Base-by-base conservation (phyloP, 108 stramenopile genomes). In the Nitzschia palea region DNA sequence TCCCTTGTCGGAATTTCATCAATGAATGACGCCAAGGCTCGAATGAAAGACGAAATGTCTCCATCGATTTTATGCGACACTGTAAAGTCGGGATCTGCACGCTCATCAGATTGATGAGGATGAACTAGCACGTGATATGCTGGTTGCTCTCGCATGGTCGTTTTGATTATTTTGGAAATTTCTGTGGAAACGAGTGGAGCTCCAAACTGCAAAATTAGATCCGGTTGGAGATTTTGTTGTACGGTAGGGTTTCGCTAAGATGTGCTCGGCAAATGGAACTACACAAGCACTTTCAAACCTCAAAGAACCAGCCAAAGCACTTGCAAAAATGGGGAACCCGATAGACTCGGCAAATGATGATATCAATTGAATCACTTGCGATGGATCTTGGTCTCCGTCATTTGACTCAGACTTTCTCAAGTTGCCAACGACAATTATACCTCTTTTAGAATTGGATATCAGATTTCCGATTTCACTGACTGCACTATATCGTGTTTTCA, bases 191-290 rank as follows among this genome's bases (percentile, higher is more conserved):
- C 77, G 1, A 97, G 63, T 0, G 94, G 94, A 25, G 85, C 61
- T 4, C 96, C 94, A 68, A 95, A 57, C 60, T 97, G 96, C 29
- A 97, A 52, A 27, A 97, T 67, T 4, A 95, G 65, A 65, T 97
- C 96, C 0, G 96, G 91, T 26, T 80, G 70, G n/a, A 96, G 55
- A 34, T 78, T 80, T 4, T 80, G 52, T 6, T 72, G 47, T 3
- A 94, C 70, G 8, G 66, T 25, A 40, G 91, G 88, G 65, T 79
- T 68, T 40, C 85, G 87, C n/a, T 33, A 97, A 65, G 5, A 95
- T 32, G 62, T 89, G 90, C 53, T 95, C 93, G 17, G 88, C 83
- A 78, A 85, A 91, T 33, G 80, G 85, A 52, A 95, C 73, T 17
- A 91, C 87, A 6, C 73, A 62, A 34, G 81, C 55, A 31, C 68